phyloP scores from a whole-genome alignment of 78 protist species.

The slime mould (Dictyostelium discoideum) region DNA sequence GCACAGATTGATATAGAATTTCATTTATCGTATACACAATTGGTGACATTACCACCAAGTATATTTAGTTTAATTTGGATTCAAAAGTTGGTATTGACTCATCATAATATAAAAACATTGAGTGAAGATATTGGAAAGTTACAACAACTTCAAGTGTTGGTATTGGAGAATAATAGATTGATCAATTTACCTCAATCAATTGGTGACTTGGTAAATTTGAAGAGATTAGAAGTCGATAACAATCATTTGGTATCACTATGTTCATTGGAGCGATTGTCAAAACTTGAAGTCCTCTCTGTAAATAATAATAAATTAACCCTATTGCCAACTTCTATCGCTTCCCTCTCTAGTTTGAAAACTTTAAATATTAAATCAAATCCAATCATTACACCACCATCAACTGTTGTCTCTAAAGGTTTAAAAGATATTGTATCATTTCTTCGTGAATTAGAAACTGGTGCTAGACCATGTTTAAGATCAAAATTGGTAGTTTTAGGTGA shows the following conservation, averaged over 20 bases:
- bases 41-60: conserved; percentile 34
- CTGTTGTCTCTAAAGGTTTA: conserved; percentile 56
- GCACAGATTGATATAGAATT: conserved; percentile 44
- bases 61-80: conserved; percentile 44
- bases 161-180: conserved; percentile 57
- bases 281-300: conserved; percentile 74
- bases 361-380: conserved; percentile 70
- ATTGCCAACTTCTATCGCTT: conserved; percentile 58
- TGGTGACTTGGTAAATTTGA: conserved; percentile 65
- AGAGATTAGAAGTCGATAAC: conserved; percentile 60
- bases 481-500: conserved; percentile 63
- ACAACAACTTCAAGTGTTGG: conserved; percentile 61
- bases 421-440: conserved; percentile 55
- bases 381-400: conserved; percentile 72
- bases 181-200: conserved; percentile 39
- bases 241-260: conserved; percentile 58
- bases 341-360: conserved; percentile 22
- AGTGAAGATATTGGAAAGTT: conserved; percentile 73
- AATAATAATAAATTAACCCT: conserved; percentile 64
- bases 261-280: conserved; percentile 41
- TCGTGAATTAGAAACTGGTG: conserved; percentile 78
- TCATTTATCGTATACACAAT: conserved; percentile 63
- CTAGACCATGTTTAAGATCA: conserved; percentile 67
- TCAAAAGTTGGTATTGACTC: conserved; percentile 65
- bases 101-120: conserved; percentile 61